Conservation (phyloP, 441 rosid genomes). For the Pelargonium myrrhifolium region DNA sequence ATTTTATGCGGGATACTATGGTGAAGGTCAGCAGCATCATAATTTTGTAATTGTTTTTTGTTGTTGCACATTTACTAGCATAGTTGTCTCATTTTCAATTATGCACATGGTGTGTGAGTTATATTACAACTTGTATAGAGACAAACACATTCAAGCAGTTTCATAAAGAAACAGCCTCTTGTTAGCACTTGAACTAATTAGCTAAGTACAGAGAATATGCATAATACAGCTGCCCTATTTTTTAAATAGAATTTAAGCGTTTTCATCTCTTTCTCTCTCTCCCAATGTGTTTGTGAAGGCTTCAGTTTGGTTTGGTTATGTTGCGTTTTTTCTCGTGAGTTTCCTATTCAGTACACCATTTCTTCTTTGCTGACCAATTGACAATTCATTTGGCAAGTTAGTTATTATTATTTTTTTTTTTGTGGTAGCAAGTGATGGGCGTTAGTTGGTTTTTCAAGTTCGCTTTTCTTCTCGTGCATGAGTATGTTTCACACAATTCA, state of each 20-base stretch:
- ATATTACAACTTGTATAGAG: background rate
- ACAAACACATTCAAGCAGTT: background rate
- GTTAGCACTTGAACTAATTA: background rate
- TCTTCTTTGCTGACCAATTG: background rate
- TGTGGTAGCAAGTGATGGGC: too few relatives aligned
- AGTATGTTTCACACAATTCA: background rate
- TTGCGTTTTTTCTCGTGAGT: background rate
- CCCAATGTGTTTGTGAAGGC: background rate
- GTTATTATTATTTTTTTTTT: background rate
- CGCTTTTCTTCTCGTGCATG: background rate
- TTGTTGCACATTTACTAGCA: too few relatives aligned
- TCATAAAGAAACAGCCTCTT: background rate
- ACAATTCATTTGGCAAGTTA: background rate
- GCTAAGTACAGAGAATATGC: background rate
- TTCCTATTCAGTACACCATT: background rate
- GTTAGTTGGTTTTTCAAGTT: background rate
- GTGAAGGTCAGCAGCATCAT: constrained; percentile 60
- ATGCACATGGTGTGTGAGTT: background rate
- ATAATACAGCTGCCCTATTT: background rate
- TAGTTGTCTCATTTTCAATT: background rate
- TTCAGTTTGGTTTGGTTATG: background rate
- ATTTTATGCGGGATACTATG: constrained; percentile 83
- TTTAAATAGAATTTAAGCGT: background rate
- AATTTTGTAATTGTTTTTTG: too few relatives aligned
- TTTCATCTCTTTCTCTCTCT: background rate